Percentiles rank a stretch among this genome's conserved stretches.
Conservation (phyloP, 2,329 filamentous ascomycete genomes). For the Seiridium cupressi region DNA sequence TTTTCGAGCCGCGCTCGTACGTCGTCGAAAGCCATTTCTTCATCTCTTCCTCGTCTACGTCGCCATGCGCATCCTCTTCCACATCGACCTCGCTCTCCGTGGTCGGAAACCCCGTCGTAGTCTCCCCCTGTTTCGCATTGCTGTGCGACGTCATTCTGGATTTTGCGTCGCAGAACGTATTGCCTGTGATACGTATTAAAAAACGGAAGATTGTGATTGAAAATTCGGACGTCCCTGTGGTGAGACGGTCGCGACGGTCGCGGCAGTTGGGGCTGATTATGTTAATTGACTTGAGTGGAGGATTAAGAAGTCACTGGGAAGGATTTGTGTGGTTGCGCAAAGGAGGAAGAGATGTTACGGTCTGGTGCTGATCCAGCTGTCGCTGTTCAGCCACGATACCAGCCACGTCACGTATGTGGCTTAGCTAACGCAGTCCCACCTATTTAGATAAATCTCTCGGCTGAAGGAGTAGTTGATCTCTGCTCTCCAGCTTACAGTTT, state of each 20-base stretch:
- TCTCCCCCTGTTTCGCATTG: background rate
- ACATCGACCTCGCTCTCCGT: background rate
- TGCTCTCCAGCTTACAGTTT: no score
- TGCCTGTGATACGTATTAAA: background rate
- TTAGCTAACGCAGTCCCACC: no score
- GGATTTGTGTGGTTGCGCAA: background rate
- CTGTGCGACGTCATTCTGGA: background rate
- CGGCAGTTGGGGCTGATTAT: background rate
- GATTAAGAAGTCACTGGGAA: background rate
- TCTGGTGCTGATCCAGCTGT: no score
- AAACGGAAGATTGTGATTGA: background rate
- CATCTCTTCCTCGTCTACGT: slow-evolving; percentile 9
- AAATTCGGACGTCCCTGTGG: background rate
- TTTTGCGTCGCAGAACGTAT: background rate
- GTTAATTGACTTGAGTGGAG: background rate
- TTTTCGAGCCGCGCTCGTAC: slow-evolving; percentile 20
- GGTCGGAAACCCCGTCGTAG: background rate
- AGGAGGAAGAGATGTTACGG: background rate
- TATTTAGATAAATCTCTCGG: no score
- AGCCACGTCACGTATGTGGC: no score
- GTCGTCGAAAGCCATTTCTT: slow-evolving; percentile 11
- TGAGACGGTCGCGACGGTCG: background rate
- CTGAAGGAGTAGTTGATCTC: no score
- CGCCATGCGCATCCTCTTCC: background rate
- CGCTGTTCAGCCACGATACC: no score